Evolutionary conservation across 2,329 filamentous ascomycete genomes (phyloP).

Genomic region (Chalaropsis ovoidea): DNA sequence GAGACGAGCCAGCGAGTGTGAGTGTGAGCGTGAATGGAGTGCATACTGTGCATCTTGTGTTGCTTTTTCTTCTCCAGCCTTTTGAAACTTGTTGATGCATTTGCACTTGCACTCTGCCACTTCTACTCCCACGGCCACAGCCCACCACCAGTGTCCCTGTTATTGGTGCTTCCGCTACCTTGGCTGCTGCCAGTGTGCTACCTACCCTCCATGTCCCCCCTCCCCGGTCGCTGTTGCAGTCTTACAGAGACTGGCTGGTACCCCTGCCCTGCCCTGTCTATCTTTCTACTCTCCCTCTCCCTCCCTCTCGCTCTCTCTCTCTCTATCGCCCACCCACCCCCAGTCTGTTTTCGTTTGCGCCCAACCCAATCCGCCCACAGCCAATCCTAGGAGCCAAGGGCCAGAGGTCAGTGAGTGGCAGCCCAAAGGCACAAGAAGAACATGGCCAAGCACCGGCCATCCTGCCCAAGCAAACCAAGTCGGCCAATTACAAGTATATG

Average conservation of each 20-base stretch:
- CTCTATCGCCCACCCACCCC: background rate
- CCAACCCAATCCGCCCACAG: conserved; percentile 19
- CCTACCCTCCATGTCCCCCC: background rate
- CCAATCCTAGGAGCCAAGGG: conserved; percentile 10
- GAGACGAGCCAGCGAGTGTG: background rate
- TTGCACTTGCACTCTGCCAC: background rate
- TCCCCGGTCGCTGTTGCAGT: background rate
- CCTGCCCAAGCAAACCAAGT: background rate
- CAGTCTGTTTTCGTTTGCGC: conserved; percentile 19
- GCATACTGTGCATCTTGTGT: background rate
- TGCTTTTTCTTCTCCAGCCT: background rate
- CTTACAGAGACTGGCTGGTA: background rate
- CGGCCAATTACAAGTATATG: conserved; percentile 4
- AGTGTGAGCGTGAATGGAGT: background rate
- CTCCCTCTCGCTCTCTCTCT: background rate
- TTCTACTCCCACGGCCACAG: background rate
- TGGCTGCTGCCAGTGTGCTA: background rate
- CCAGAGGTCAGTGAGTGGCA: conserved; percentile 16
- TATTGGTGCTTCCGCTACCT: background rate
- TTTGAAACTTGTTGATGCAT: background rate
- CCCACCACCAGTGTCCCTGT: background rate
- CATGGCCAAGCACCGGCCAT: background rate
- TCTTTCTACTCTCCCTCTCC: background rate
- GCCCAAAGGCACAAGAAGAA: conserved; percentile 18
- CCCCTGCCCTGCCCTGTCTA: conserved; percentile 2